Evolutionary conservation across 768 basidiomycete genomes (phyloP).

Genomic region (Hypholoma fasciculare): DNA sequence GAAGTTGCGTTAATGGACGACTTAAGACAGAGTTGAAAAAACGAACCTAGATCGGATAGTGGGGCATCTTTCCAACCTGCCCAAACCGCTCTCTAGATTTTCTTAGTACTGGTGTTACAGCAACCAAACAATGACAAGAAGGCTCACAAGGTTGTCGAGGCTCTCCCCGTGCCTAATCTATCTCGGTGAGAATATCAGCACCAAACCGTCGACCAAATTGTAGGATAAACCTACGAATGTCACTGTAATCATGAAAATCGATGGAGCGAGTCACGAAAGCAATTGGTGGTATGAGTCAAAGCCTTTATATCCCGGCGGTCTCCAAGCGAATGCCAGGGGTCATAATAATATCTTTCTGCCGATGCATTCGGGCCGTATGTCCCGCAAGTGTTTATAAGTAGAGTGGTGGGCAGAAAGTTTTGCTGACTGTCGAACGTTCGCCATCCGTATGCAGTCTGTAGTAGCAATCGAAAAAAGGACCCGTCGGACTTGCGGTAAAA

Average conservation of each 20-base stretch:
- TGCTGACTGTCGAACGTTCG: too few relatives aligned
- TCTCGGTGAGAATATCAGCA: background rate
- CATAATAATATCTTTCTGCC: too few relatives aligned
- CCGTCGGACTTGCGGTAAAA: too few relatives aligned
- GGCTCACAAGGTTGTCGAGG: slow-evolving; percentile 61
- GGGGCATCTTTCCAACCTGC: slow-evolving; percentile 81
- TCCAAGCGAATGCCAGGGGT: too few relatives aligned
- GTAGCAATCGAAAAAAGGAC: too few relatives aligned
- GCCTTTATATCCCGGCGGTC: too few relatives aligned
- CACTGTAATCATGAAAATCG: slow-evolving; percentile 14
- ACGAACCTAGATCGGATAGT: slow-evolving; percentile 65
- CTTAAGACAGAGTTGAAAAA: background rate
- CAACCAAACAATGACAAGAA: background rate
- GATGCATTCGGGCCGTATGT: background rate
- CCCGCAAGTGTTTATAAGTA: too few relatives aligned
- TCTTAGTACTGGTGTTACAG: background rate
- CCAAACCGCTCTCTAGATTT: slow-evolving; percentile 49
- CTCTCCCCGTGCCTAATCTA: slow-evolving; percentile 43
- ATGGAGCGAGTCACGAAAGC: background rate
- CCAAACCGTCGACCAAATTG: background rate
- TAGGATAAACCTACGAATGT: slow-evolving; percentile 13
- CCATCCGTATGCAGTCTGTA: too few relatives aligned
- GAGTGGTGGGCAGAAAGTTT: too few relatives aligned
- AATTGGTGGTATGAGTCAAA: background rate
- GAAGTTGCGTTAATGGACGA: background rate